Conservation (phyloP, 1,284 basidiomycete species). For the Ganoderma sinense region DNA sequence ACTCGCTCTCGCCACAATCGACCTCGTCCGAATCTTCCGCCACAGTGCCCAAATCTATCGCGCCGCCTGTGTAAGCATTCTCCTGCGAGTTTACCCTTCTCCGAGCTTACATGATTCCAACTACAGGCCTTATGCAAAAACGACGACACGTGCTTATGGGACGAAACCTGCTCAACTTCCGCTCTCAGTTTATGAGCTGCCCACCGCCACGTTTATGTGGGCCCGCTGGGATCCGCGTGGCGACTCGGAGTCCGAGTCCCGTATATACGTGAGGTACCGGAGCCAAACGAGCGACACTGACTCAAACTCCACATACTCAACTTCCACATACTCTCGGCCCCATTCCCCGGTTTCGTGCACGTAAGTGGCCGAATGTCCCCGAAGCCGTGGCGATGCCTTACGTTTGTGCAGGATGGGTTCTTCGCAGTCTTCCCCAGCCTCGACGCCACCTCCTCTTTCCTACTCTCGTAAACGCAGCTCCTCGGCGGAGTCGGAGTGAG, state of each 20-base stretch:
- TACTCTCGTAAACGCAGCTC: conserved; percentile 31
- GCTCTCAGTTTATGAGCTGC: conserved; percentile 42
- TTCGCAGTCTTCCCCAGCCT: conserved; percentile 9
- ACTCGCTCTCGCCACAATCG: conserved; percentile 16
- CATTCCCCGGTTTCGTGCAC: conserved; percentile 10
- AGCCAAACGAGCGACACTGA: conserved; percentile 14
- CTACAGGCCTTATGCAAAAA: conserved; percentile 10
- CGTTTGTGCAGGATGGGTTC: conserved; percentile 10
- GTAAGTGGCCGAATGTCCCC: conserved; percentile 11
- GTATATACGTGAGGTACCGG: conserved; percentile 36
- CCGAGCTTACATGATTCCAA: not conserved
- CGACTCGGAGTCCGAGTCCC: conserved; percentile 33
- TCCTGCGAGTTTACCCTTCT: not conserved
- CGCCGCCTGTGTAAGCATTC: conserved; percentile 7
- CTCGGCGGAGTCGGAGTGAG: conserved; percentile 31
- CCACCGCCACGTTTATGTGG: conserved; percentile 48
- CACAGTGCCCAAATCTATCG: conserved; percentile 9
- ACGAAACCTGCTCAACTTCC: conserved; percentile 17
- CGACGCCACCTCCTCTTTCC: conserved; percentile 15
- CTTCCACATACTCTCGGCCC: conserved; percentile 14
- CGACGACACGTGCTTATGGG: conserved; percentile 9
- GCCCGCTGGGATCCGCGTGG: conserved; percentile 40
- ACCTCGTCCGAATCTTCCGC: conserved; percentile 5
- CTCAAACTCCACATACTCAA: conserved; percentile 11
- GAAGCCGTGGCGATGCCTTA: conserved; percentile 8